Evolutionary conservation across 768 basidiomycete genomes (phyloP).

Genomic region (button mushroom (Agaricus bisporus)): DNA sequence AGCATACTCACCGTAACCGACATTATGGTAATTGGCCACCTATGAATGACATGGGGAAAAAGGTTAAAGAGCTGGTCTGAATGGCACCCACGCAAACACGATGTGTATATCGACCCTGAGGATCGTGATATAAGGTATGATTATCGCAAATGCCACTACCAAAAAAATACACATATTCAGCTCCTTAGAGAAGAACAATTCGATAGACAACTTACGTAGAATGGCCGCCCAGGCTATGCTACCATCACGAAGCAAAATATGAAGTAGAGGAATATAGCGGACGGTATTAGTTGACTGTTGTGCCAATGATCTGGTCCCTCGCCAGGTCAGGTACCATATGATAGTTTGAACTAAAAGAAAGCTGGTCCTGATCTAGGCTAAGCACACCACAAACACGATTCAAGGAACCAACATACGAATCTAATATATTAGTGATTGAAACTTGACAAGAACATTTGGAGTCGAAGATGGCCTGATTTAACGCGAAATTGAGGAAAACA

Average conservation of each 20-base stretch:
- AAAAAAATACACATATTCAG: neutral
- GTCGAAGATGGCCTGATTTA: neutral
- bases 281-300: neutral
- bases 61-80: neutral
- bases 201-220: neutral
- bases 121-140: neutral
- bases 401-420: neutral
- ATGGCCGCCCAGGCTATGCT: neutral
- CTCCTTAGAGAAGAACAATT: neutral
- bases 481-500: neutral
- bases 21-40: neutral
- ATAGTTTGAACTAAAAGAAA: neutral
- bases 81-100: neutral
- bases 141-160: neutral
- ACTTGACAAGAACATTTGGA: neutral
- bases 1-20: neutral
- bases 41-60: neutral
- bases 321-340: conserved; percentile 1
- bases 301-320: neutral
- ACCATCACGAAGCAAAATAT: neutral
- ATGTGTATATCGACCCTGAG: neutral
- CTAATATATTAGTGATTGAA: neutral
- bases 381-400: neutral
- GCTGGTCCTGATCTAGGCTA: neutral
- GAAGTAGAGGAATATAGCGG: neutral